Evolutionary conservation across 164 flowering plant genomes (phyloP).

Genomic region (Kalanchoe fedtschenkoi): DNA sequence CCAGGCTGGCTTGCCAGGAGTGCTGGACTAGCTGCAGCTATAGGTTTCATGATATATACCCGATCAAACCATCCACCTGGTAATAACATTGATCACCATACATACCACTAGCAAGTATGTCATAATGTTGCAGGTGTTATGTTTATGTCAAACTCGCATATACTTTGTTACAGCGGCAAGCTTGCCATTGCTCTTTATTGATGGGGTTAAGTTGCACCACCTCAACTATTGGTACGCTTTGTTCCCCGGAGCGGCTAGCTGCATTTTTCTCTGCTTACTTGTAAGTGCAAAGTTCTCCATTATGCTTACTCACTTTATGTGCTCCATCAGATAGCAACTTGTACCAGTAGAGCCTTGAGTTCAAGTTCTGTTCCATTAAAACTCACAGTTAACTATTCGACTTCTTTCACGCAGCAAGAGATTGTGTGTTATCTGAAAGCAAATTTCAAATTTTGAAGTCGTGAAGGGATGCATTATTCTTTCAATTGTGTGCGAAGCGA

Average conservation of each 20-base stretch:
- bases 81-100: conserved; percentile 10
- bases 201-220: conserved; percentile 71
- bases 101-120: neutral
- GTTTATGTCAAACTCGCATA: neutral
- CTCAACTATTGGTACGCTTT: conserved; percentile 71
- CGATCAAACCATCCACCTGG: conserved; percentile 84
- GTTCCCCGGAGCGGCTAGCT: conserved; percentile 87
- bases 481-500: neutral
- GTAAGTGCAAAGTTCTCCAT: conserved; percentile 37
- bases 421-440: conserved; percentile 70
- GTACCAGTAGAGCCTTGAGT: too few relatives aligned
- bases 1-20: conserved; percentile 90
- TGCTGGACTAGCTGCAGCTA: conserved; percentile 59
- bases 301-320: neutral
- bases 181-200: conserved; percentile 84
- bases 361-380: too few relatives aligned
- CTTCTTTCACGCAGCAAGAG: conserved; percentile 70
- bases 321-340: too few relatives aligned
- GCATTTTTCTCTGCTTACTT: conserved; percentile 63
- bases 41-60: conserved; percentile 80
- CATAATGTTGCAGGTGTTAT: neutral
- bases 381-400: neutral
- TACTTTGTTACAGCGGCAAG: conserved; percentile 59
- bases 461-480: too few relatives aligned
- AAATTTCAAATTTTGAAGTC: conserved; percentile 58